phyloP scores from a whole-genome alignment of 2,329 filamentous ascomycete species.

The Pseudopithomyces maydicus region DNA sequence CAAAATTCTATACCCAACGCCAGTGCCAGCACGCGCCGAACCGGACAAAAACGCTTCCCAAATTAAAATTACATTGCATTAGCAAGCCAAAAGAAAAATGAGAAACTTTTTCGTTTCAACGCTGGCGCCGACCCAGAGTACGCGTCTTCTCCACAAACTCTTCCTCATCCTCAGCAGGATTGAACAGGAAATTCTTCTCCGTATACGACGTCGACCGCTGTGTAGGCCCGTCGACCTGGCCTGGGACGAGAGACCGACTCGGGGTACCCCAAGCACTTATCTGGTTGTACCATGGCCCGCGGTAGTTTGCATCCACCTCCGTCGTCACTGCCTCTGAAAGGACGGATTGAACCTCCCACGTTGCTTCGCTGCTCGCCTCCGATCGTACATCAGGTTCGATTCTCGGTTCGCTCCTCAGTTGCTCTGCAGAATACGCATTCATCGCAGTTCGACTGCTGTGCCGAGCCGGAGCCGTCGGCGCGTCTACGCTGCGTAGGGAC shows the following conservation, averaged over 20 bases:
- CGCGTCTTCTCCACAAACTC: constrained; percentile 28
- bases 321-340: constrained; percentile 25
- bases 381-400: constrained; percentile 1
- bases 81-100: neutral
- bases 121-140: constrained; percentile 9
- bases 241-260: neutral
- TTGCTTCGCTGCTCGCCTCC: constrained; percentile 12
- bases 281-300: constrained; percentile 29
- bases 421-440: constrained; percentile 16
- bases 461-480: constrained; percentile 7
- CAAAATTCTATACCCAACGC: neutral
- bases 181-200: constrained; percentile 33
- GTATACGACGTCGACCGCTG: constrained; percentile 15
- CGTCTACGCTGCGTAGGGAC: neutral
- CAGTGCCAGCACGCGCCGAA: neutral
- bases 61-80: too few relatives aligned
- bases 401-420: constrained; percentile 17
- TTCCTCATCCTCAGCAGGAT: constrained; percentile 30
- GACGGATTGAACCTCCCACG: constrained; percentile 26
- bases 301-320: constrained; percentile 21
- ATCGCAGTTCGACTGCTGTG: constrained; percentile 15
- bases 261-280: constrained; percentile 3
- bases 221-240: neutral
- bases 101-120: neutral
- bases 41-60: neutral